Evolutionary conservation across 306 rosid species (phyloP).

Genomic region (Rosa lucieae): DNA sequence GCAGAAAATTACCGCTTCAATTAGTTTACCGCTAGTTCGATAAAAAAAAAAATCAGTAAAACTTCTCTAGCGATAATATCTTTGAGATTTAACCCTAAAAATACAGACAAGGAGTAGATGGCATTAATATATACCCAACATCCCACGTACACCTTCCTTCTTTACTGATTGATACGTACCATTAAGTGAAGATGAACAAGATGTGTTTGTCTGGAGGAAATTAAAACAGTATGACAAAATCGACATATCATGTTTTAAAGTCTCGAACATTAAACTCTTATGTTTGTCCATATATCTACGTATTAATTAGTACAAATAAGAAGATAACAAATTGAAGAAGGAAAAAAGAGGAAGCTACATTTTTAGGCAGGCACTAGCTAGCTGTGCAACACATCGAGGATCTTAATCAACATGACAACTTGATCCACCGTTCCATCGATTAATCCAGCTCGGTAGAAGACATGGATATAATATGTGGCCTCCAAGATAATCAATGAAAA

Average conservation of each 20-base stretch:
- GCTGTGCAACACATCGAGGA: conserved; percentile 14
- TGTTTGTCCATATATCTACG: conserved; percentile 49
- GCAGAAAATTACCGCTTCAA: background rate
- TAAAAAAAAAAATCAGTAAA: background rate
- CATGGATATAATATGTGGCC: background rate
- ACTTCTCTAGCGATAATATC: background rate
- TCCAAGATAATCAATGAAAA: background rate
- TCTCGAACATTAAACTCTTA: conserved; percentile 23
- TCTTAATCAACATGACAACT: conserved; percentile 44
- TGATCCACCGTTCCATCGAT: background rate
- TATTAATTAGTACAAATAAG: conserved; percentile 29
- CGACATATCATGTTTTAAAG: conserved; percentile 36
- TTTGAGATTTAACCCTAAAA: conserved; percentile 22
- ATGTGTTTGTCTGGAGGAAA: conserved; percentile 60
- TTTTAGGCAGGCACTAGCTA: background rate
- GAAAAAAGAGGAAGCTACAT: background rate
- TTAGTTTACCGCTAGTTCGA: background rate
- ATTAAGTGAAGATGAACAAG: conserved; percentile 36
- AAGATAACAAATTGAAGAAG: conserved; percentile 43
- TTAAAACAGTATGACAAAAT: conserved; percentile 22
- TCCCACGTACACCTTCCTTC: conserved; percentile 42
- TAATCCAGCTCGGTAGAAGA: background rate
- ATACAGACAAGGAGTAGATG: conserved; percentile 52
- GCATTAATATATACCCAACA: conserved; percentile 45
- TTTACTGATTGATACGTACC: background rate